These are phyloP conservation scores for Paecilomyces sp. DNA, from an alignment of 2,329 filamentous ascomycete genomes.

Conservation along the genomic window DNA sequence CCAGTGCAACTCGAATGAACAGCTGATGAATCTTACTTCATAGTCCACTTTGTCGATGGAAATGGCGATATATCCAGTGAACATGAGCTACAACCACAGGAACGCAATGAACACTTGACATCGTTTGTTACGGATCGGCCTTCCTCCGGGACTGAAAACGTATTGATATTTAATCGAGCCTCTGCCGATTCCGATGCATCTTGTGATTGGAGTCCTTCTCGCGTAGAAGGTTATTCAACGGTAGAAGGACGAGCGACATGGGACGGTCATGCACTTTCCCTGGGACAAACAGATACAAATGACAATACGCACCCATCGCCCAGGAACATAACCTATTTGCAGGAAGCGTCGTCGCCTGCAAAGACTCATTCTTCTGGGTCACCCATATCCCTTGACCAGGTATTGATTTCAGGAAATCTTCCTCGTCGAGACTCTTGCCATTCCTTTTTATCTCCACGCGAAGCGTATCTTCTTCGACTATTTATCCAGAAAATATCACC, in stretches of 20 bases:
- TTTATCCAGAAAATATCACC: constrained; percentile 28
- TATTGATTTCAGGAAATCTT: constrained; percentile 4
- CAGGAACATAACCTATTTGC: background rate
- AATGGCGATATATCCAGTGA: background rate
- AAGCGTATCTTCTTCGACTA: constrained; percentile 25
- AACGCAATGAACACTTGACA: background rate
- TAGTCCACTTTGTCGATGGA: background rate
- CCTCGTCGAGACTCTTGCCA: constrained; percentile 4
- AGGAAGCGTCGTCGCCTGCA: background rate
- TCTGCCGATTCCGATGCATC: background rate
- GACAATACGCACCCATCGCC: background rate
- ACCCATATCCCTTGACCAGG: background rate
- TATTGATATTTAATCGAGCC: background rate
- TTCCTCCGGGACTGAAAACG: background rate
- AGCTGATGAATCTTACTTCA: background rate
- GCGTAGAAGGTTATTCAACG: background rate
- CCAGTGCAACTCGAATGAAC: background rate
- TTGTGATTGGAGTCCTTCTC: background rate
- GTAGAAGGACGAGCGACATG: background rate
- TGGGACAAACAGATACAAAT: background rate
- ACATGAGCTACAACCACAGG: background rate
- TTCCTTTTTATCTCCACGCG: constrained; percentile 16
- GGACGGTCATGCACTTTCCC: background rate
- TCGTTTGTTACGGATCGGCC: background rate
- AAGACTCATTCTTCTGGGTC: background rate